Conservation (phyloP, 2,329 filamentous ascomycete species). For the Botryotinia narcissicola region DNA sequence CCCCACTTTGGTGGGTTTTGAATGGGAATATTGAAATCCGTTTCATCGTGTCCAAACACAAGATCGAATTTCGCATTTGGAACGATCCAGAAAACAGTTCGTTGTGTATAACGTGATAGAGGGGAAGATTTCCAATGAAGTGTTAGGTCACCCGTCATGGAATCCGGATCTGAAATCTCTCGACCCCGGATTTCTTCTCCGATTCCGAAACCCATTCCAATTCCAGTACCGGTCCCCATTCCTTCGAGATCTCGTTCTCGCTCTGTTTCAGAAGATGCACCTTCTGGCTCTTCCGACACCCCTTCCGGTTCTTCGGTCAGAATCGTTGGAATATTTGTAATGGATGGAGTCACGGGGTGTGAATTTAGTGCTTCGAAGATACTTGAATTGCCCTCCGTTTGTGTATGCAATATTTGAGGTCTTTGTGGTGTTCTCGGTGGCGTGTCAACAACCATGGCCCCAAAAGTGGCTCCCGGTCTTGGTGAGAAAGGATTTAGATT, state of each 20-base stretch:
- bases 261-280: background rate
- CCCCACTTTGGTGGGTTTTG: background rate
- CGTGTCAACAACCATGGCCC: constrained; percentile 10
- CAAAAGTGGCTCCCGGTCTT: constrained; percentile 11
- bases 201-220: constrained; percentile 14
- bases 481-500: constrained; percentile 12
- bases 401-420: background rate
- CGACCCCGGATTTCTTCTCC: constrained; percentile 7
- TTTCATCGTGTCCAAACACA: constrained; percentile 17
- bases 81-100: constrained; percentile 18
- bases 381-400: background rate
- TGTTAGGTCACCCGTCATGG: constrained; percentile 10
- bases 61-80: constrained; percentile 15
- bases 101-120: constrained; percentile 13
- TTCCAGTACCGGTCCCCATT: constrained; percentile 10
- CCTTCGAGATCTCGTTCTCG: constrained; percentile 7
- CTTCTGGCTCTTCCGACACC: background rate
- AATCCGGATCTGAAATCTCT: background rate
- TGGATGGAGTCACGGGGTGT: constrained; percentile 3
- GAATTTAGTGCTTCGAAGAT: constrained; percentile 15
- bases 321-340: background rate
- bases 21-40: constrained; percentile 17
- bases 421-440: constrained; percentile 2
- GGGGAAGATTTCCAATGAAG: constrained; percentile 10
- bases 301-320: background rate